A percentile compares a stretch with the other conserved stretches of the same genome.
These are phyloP conservation scores for Phytophthora pinifolia DNA, from an alignment of 352 stramenopile species.

Conservation along the genomic window DNA sequence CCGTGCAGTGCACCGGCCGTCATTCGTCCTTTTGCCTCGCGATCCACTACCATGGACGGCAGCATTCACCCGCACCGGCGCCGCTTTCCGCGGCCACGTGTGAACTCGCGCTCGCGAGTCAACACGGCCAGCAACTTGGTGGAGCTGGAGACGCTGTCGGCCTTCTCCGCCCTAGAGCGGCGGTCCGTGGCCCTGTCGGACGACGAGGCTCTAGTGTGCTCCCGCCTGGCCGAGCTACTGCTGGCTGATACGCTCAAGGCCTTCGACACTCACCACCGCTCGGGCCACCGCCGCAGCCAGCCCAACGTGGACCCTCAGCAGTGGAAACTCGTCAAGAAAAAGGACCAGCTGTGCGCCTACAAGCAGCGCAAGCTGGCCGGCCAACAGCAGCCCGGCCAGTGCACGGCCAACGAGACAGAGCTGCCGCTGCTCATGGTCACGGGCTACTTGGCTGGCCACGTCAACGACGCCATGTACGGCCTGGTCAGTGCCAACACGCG, in stretches of 20 bases:
- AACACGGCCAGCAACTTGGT: constrained; percentile 19
- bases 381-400: constrained; percentile 13
- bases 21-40: constrained; percentile 10
- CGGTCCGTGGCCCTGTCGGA: constrained; percentile 44
- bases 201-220: constrained; percentile 53
- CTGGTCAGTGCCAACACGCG: constrained; percentile 48
- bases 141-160: constrained; percentile 37
- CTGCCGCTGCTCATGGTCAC: constrained; percentile 47
- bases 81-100: constrained; percentile 20
- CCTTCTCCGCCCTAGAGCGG: constrained; percentile 32
- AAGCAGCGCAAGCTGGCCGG: constrained; percentile 40
- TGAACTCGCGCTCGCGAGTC: constrained; percentile 9
- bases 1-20: constrained; percentile 2
- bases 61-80: constrained; percentile 7
- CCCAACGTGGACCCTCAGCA: constrained; percentile 41
- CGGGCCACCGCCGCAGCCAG: constrained; percentile 3
- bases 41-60: constrained; percentile 10
- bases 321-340: constrained; percentile 71
- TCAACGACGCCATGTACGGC: constrained; percentile 69
- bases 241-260: constrained; percentile 37
- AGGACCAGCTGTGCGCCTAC: constrained; percentile 54
- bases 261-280: constrained; percentile 28
- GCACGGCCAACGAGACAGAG: constrained; percentile 19
- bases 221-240: constrained; percentile 37
- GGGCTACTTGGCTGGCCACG: constrained; percentile 42